phyloP scores from a whole-genome alignment of 768 basidiomycete genomes.

The Rhizopogon sp. region DNA sequence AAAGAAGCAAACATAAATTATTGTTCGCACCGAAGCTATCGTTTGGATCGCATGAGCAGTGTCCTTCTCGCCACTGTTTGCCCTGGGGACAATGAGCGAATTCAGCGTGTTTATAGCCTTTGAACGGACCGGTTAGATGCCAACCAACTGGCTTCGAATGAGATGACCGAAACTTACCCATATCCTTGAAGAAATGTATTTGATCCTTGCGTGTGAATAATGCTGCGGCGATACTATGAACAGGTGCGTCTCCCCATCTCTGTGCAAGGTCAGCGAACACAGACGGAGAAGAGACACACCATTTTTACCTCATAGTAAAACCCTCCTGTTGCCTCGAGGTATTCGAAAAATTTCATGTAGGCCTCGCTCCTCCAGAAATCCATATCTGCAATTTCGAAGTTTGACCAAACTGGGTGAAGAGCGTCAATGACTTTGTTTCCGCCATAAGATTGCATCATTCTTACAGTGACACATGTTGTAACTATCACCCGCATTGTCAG shows the following conservation, averaged over 20 bases:
- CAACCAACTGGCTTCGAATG: too few species aligned
- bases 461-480: slow-evolving; percentile 66
- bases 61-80: slow-evolving; percentile 68
- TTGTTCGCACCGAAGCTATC: slow-evolving; percentile 65
- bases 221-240: slow-evolving; percentile 88
- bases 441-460: slow-evolving; percentile 11
- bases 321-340: slow-evolving; percentile 74
- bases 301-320: slow-evolving; percentile 78
- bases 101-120: slow-evolving; percentile 79
- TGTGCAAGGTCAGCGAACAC: slow-evolving; percentile 22
- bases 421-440: background rate
- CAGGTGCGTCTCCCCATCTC: slow-evolving; percentile 94
- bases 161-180: slow-evolving; percentile 37
- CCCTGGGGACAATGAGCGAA: slow-evolving; percentile 91
- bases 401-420: slow-evolving; percentile 70
- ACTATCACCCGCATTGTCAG: slow-evolving; percentile 57
- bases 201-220: slow-evolving; percentile 85
- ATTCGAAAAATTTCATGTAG: slow-evolving; percentile 80
- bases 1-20: background rate
- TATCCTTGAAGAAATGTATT: slow-evolving; percentile 93
- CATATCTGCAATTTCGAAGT: slow-evolving; percentile 87
- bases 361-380: slow-evolving; percentile 82
- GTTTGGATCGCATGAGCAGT: slow-evolving; percentile 77
- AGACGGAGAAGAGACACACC: background rate
- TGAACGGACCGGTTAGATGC: slow-evolving; percentile 1